phyloP scores from a whole-genome alignment of 208 protist genomes.

The Angomonas deanei region DNA sequence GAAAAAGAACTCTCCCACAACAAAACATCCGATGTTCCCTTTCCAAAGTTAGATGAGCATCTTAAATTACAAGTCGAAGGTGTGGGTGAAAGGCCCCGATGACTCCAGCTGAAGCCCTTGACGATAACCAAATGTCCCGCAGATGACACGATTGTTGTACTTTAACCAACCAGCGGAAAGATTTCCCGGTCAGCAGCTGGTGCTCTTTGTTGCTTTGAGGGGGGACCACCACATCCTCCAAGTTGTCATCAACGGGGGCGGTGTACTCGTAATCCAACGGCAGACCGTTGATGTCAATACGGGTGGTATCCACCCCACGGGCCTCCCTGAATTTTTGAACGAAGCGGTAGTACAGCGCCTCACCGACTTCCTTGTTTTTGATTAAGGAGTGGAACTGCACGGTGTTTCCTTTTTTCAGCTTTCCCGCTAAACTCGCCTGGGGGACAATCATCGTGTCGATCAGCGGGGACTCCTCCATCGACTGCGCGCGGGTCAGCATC shows the following conservation, averaged over 20 bases:
- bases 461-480: conserved; percentile 35
- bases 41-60: conserved; percentile 1
- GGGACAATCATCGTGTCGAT: conserved; percentile 81
- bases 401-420: conserved; percentile 66
- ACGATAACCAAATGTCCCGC: conserved; percentile 80
- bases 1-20: background rate
- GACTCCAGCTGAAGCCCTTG: conserved; percentile 72
- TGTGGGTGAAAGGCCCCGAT: conserved; percentile 78
- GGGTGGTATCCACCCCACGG: conserved; percentile 34
- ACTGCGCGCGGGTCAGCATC: conserved; percentile 35
- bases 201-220: background rate
- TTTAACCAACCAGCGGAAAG: conserved; percentile 22
- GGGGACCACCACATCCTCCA: background rate
- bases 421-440: conserved; percentile 84
- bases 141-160: conserved; percentile 49
- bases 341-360: conserved; percentile 53
- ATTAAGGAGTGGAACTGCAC: conserved; percentile 81
- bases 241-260: background rate
- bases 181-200: conserved; percentile 1
- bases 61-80: conserved; percentile 52
- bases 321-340: conserved; percentile 45
- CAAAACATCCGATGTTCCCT: conserved; percentile 1
- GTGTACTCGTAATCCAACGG: conserved; percentile 10
- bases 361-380: conserved; percentile 37
- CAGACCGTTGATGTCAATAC: conserved; percentile 46